Base-by-base conservation (phyloP, 2,329 filamentous ascomycete genomes). In the Fusarium domesticum region DNA sequence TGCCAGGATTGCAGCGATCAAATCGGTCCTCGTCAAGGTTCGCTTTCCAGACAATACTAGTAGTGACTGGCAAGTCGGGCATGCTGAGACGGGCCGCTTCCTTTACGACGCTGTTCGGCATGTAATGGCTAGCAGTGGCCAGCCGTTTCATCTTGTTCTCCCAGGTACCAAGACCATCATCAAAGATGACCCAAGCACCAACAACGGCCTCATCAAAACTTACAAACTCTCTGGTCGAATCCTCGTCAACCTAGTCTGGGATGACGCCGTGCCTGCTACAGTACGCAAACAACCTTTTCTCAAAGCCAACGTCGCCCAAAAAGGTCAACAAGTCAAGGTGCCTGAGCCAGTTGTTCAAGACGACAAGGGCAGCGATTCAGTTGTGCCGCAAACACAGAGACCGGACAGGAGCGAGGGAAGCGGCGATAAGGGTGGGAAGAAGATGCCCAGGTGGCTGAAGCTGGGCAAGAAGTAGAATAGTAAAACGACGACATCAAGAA, bases 41-140 rank as follows among this genome's bases (percentile, higher is more conserved):
- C 85, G 91, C 18, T 91, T 96, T 57, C 92, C 92, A 0, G 91
- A 97, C 63, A 87, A 91, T 56, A 87, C 83, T 45, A 83, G 84
- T 41, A 81, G 90, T 23, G 81, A 89, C 39, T 84, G 84, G 69
- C 77, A 75, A n/a, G 82, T 95, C 54, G 77, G 75, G 2, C 80
- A 81, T 16, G 64, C 72, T 1, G 84, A 91, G 41, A 89, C 87
- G 0, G 86, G 84, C 2, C 74, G 77, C 3, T 77, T 80, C 39
- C 72, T 98, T 2, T 89, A 97, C 67, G 71, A 74, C 12, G 89
- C 86, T 52, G 87, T 96, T 15, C 75, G 82, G 40, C 74, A 73
- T 34, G 81, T 92, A 49, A 84, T 98, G 65, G 78, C 81, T 2
- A 66, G 80, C 43, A 72, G 75, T 6, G 67, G 73, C 2, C 78